These are phyloP conservation scores for Lactarius vividus DNA, from an alignment of 768 basidiomycete genomes.

Conservation along the genomic window DNA sequence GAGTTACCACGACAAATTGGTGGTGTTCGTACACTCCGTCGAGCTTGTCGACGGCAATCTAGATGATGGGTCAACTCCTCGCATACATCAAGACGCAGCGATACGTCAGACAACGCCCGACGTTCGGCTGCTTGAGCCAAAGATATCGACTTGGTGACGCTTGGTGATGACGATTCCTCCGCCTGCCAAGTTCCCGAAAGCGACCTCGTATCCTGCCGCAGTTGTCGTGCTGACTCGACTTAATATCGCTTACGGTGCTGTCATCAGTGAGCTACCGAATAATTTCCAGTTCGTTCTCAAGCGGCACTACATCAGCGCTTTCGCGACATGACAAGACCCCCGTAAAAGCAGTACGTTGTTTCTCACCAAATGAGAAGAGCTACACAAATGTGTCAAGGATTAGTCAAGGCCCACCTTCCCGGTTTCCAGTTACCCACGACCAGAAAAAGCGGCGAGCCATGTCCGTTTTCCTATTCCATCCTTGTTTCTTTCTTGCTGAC, in stretches of 20 bases:
- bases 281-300: background rate
- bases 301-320: background rate
- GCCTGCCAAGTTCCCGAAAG: background rate
- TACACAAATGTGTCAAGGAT: background rate
- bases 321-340: background rate
- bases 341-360: background rate
- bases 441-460: background rate
- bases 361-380: background rate
- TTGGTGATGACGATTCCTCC: background rate
- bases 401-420: background rate
- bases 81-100: background rate
- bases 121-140: background rate
- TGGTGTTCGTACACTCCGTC: background rate
- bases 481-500: background rate
- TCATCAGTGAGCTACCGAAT: background rate
- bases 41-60: background rate
- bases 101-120: background rate
- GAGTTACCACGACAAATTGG: background rate
- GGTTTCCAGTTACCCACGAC: background rate
- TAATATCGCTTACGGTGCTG: background rate
- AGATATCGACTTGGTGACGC: background rate
- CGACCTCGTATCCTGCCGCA: background rate
- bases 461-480: background rate
- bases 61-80: background rate
- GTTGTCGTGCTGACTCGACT: background rate